Evolutionary conservation across 306 rosid species (phyloP).

Genomic region (Dryas octopetala): DNA sequence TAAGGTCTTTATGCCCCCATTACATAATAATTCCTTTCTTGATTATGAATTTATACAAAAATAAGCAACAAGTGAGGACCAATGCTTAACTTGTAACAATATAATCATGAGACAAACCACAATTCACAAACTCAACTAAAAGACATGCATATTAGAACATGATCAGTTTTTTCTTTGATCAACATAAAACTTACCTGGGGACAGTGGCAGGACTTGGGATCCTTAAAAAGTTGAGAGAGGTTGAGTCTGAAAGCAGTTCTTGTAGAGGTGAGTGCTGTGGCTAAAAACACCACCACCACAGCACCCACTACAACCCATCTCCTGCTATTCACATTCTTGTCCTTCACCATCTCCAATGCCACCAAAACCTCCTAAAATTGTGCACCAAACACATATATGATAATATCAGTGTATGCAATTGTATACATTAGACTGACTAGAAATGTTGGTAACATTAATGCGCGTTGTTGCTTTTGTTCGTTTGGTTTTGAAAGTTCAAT

Average conservation of each 20-base stretch:
- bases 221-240: constrained; percentile 4
- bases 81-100: no score
- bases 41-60: no score
- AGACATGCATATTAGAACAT: not conserved
- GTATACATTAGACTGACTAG: no score
- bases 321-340: not conserved
- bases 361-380: not conserved
- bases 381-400: not conserved
- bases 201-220: constrained; percentile 26
- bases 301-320: not conserved
- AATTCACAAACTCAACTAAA: not conserved
- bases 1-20: no score
- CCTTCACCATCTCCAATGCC: constrained; percentile 10
- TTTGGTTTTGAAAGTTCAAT: not conserved
- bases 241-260: not conserved
- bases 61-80: no score
- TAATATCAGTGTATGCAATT: no score
- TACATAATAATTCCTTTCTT: no score
- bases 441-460: not conserved
- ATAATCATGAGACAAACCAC: not conserved
- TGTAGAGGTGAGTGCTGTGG: constrained; percentile 9
- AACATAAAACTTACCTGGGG: constrained; percentile 3
- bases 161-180: not conserved
- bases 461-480: not conserved
- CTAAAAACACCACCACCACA: constrained; percentile 19